Percentiles rank a stretch among this genome's conserved stretches.
phyloP scores from a whole-genome alignment of 1,284 basidiomycete species.

The Ustilago xerochloae region DNA sequence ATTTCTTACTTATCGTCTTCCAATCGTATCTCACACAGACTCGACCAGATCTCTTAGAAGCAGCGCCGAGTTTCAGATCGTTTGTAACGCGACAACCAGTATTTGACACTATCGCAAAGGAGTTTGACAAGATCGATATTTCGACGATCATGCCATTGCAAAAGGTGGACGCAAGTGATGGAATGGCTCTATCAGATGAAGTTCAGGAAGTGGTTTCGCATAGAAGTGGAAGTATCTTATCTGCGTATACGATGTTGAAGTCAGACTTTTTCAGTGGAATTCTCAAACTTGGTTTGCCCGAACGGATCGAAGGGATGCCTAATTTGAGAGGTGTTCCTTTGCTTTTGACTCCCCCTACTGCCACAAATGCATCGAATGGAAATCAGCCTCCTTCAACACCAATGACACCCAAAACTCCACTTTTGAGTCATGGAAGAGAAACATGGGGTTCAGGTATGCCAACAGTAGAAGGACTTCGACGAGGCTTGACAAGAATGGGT shows the following conservation, averaged over 20 bases:
- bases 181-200: slow-evolving; percentile 75
- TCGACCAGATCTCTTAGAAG: slow-evolving; percentile 74
- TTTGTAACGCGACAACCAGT: slow-evolving; percentile 72
- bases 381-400: slow-evolving; percentile 31
- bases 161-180: slow-evolving; percentile 71
- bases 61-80: slow-evolving; percentile 58
- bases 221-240: slow-evolving; percentile 86
- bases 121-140: slow-evolving; percentile 82
- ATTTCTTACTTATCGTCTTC: slow-evolving; percentile 92
- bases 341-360: slow-evolving; percentile 41
- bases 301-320: slow-evolving; percentile 65
- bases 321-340: slow-evolving; percentile 63
- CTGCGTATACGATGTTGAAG: slow-evolving; percentile 93
- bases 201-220: slow-evolving; percentile 75
- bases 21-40: slow-evolving; percentile 91
- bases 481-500: slow-evolving; percentile 63
- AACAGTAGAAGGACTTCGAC: slow-evolving; percentile 64
- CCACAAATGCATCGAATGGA: slow-evolving; percentile 5
- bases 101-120: slow-evolving; percentile 94
- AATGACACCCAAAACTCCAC: slow-evolving; percentile 34
- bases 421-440: slow-evolving; percentile 44
- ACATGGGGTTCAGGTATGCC: slow-evolving; percentile 68
- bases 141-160: slow-evolving; percentile 87
- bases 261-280: slow-evolving; percentile 85
- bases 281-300: slow-evolving; percentile 57